Percentiles rank a stretch among this genome's conserved stretches.
phyloP scores from a whole-genome alignment of 1,284 basidiomycete genomes.

The Ustilago nuda region DNA sequence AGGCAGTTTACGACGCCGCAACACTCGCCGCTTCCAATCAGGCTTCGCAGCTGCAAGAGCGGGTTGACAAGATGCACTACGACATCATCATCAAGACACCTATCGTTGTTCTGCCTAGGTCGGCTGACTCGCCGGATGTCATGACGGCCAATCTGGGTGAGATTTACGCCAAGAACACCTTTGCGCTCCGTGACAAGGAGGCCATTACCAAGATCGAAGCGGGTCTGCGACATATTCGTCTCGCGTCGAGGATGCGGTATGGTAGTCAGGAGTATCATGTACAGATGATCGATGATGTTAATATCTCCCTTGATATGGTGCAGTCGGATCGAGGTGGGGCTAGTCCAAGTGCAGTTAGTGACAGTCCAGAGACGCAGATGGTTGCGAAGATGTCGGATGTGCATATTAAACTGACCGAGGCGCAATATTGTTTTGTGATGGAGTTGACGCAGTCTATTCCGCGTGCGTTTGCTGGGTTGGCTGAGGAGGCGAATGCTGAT shows the following conservation, averaged over 20 bases:
- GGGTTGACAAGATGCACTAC: constrained; percentile 82
- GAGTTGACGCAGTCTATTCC: constrained; percentile 81
- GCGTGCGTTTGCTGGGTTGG: constrained; percentile 73
- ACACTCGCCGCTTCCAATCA: constrained; percentile 90
- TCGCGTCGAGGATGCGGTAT: constrained; percentile 70
- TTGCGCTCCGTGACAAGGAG: constrained; percentile 71
- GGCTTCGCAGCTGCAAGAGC: constrained; percentile 77
- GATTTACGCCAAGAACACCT: constrained; percentile 84
- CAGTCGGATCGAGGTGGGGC: constrained; percentile 71
- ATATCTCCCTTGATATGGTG: constrained; percentile 79
- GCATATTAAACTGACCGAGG: constrained; percentile 86
- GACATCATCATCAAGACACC: constrained; percentile 90
- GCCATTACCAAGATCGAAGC: constrained; percentile 75
- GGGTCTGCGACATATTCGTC: constrained; percentile 84
- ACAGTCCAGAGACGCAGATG: constrained; percentile 71
- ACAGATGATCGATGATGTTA: constrained; percentile 93
- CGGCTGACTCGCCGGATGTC: constrained; percentile 78
- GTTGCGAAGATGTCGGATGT: constrained; percentile 86
- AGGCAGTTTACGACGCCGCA: constrained; percentile 91
- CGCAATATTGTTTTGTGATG: constrained; percentile 86
- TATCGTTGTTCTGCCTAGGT: constrained; percentile 87
- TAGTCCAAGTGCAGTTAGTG: constrained; percentile 42
- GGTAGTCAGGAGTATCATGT: constrained; percentile 60
- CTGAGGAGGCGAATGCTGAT: constrained; percentile 65
- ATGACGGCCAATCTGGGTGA: constrained; percentile 89